Evolutionary conservation across 2,329 filamentous ascomycete genomes (phyloP).

Genomic region (Fusarium devonianum): DNA sequence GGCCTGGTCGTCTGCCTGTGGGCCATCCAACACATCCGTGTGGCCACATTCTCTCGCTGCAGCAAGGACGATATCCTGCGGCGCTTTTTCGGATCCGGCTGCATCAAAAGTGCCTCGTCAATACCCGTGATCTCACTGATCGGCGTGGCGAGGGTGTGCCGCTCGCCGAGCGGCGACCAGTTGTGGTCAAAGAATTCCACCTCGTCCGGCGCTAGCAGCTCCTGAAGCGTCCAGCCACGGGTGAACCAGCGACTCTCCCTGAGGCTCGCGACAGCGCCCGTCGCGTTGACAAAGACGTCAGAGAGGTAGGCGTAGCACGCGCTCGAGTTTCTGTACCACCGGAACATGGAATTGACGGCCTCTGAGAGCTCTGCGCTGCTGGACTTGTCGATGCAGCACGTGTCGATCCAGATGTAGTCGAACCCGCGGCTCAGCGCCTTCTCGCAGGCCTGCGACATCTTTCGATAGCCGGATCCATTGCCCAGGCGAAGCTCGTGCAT

Average conservation of each 20-base stretch:
- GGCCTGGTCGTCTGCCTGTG: slow-evolving; percentile 40
- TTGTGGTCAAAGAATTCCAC: slow-evolving; percentile 39
- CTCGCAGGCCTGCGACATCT: slow-evolving; percentile 36
- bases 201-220: slow-evolving; percentile 37
- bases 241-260: slow-evolving; percentile 38
- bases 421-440: slow-evolving; percentile 33
- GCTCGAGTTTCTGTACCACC: slow-evolving; percentile 35
- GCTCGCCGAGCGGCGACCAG: slow-evolving; percentile 34
- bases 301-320: slow-evolving; percentile 37
- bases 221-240: slow-evolving; percentile 40
- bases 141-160: slow-evolving; percentile 24
- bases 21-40: slow-evolving; percentile 48
- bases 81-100: slow-evolving; percentile 27
- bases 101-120: slow-evolving; percentile 28
- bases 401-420: slow-evolving; percentile 39
- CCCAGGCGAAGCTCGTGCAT: slow-evolving; percentile 29
- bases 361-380: slow-evolving; percentile 40
- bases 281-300: slow-evolving; percentile 28
- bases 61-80: slow-evolving; percentile 30
- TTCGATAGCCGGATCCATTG: slow-evolving; percentile 34
- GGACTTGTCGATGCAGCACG: slow-evolving; percentile 40
- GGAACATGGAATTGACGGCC: slow-evolving; percentile 40
- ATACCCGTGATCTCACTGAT: slow-evolving; percentile 39
- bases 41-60: slow-evolving; percentile 40
- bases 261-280: slow-evolving; percentile 23